Percentiles rank a stretch among this genome's conserved stretches.
These are phyloP conservation scores for Fusarium sterilihyphosum DNA, from an alignment of 2,329 filamentous ascomycete species.

Conservation along the genomic window DNA sequence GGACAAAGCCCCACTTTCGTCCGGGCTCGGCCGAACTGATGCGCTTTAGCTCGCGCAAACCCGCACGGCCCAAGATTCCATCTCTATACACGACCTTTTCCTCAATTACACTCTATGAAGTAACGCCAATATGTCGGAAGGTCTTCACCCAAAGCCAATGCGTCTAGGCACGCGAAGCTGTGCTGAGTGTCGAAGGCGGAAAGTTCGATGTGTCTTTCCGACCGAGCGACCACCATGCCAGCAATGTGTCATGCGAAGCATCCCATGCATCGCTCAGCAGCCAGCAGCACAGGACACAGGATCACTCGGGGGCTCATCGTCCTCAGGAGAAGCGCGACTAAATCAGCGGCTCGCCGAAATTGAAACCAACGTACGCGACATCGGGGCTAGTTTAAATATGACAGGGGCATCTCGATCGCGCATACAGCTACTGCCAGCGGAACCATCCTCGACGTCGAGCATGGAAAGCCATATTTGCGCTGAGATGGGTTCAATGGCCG, in stretches of 20 bases:
- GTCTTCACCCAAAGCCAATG: not conserved
- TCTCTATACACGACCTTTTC: not conserved
- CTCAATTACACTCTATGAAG: not conserved
- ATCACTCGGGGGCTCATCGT: not conserved
- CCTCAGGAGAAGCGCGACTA: not conserved
- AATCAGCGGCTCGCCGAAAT: not conserved
- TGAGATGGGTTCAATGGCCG: not conserved
- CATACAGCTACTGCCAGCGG: not conserved
- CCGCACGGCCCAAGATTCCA: not conserved
- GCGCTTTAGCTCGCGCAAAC: not conserved
- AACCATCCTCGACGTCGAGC: not conserved
- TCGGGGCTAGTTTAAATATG: not conserved
- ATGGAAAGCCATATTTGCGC: not conserved
- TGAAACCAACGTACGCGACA: not conserved
- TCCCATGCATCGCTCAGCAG: not conserved
- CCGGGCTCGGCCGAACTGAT: not conserved
- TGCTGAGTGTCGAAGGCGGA: not conserved
- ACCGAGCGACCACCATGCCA: not conserved
- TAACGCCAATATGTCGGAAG: not conserved
- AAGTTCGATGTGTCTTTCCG: not conserved
- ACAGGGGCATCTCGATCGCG: not conserved
- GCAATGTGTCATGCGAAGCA: not conserved
- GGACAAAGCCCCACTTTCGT: not conserved
- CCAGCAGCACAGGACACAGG: not conserved
- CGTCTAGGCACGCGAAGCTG: not conserved